These are phyloP conservation scores for Penicillium nucicola DNA, from an alignment of 495 filamentous ascomycete genomes.

Conservation along the genomic window DNA sequence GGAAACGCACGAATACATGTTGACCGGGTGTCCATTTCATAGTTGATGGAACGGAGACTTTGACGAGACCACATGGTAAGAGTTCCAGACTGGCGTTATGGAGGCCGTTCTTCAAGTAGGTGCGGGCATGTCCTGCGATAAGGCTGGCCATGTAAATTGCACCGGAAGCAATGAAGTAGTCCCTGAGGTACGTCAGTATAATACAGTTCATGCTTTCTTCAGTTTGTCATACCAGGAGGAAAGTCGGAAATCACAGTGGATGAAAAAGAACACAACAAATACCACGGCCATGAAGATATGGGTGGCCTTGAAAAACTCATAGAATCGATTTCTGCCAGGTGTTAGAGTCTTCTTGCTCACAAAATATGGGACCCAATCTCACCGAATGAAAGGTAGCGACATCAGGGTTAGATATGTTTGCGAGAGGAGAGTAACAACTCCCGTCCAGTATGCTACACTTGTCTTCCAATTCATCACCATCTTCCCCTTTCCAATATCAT, in stretches of 20 bases:
- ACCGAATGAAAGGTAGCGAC: conserved; percentile 45
- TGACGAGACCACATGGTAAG: conserved; percentile 38
- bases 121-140: conserved; percentile 39
- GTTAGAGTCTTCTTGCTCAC: background rate
- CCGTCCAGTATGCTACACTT: conserved; percentile 35
- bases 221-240: conserved; percentile 45
- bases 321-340: conserved; percentile 38
- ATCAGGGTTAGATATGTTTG: conserved; percentile 51
- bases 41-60: conserved; percentile 44
- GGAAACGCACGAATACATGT: conserved; percentile 51
- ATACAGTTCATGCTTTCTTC: background rate
- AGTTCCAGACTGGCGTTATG: conserved; percentile 43
- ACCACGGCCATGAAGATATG: conserved; percentile 45
- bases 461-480: conserved; percentile 45
- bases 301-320: conserved; percentile 53
- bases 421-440: conserved; percentile 44
- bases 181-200: conserved; percentile 29
- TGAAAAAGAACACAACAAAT: conserved; percentile 50
- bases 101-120: conserved; percentile 42
- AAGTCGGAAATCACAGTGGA: conserved; percentile 34
- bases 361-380: background rate
- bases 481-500: conserved; percentile 39
- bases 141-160: conserved; percentile 46
- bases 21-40: conserved; percentile 47
- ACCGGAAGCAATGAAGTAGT: conserved; percentile 59